Base-by-base conservation (phyloP, 768 basidiomycete species). In the Tylopilus plumbeoviolaceoides region DNA sequence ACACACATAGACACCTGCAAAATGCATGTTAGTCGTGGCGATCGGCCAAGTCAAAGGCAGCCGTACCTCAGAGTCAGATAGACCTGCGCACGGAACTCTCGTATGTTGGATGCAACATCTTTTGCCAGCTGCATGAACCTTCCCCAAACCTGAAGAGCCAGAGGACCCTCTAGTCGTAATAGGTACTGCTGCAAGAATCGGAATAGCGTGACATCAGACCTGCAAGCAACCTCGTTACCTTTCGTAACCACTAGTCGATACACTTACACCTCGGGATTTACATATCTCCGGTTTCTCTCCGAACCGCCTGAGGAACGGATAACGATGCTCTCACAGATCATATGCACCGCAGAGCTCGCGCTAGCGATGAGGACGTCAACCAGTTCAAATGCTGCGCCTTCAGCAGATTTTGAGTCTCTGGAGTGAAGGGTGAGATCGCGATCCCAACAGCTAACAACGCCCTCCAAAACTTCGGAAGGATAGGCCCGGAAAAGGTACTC, bases 71-170 rank as follows among this genome's bases (percentile, higher is more conserved):
- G 73, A 11, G 84, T 76, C 12, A 85, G 77, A 68, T 87, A 92
- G 12, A 83, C 75, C 53, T 89, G 85, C 0, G 77, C 58, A 57
- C 86, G 88, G 69, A 86, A 88, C 28, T 87, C 84, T 27, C 84
- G 78, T 20, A 82, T 73, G 46, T 74, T 79, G 36, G 74, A 77
- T n/a, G 81, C 70, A 20, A 95, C 67, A 21, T 98, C 95, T 63
- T 87, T 91, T 7, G 84, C 81, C 40, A 98, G 73, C 45, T 84
- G 81, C 56, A 91, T 73, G 62, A 85, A 86, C 18, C 90, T 80
- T 40, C 73, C 69, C 95, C 95, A 98, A 18, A 98, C 89, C 71
- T 98, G 97, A 11, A 94, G 77, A 4, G 91, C 95, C 33, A 97
- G 73, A 0, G 97, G 91, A 0, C 92, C 91, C 68, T 98, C 97